Conservation (phyloP, 768 basidiomycete genomes). For the Amanita rimosa region DNA sequence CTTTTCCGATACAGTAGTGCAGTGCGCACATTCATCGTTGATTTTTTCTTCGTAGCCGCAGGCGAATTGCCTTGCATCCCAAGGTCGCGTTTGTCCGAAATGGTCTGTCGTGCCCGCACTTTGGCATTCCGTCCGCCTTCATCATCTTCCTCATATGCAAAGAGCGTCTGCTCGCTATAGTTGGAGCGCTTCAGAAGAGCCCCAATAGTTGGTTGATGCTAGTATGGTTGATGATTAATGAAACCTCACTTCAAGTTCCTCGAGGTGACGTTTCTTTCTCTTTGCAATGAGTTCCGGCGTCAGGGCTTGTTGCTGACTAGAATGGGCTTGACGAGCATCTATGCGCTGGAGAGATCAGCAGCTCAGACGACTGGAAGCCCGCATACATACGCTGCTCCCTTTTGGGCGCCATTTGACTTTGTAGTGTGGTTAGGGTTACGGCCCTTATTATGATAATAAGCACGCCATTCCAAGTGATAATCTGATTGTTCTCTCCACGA, state of each 20-base stretch:
- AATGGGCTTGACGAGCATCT: conserved; percentile 43
- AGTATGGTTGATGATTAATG: conserved; percentile 5
- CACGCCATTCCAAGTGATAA: neutral
- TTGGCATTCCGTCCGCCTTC: conserved; percentile 39
- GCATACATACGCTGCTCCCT: conserved; percentile 35
- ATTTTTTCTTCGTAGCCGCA: conserved; percentile 61
- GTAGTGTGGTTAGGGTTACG: conserved; percentile 4
- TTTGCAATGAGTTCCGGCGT: conserved; percentile 62
- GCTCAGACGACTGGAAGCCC: neutral
- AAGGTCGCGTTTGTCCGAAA: conserved; percentile 64
- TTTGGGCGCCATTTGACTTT: conserved; percentile 34
- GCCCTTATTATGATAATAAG: neutral
- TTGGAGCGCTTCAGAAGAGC: conserved; percentile 58
- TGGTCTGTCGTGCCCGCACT: conserved; percentile 64
- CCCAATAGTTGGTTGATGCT: no score
- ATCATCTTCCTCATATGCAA: conserved; percentile 32
- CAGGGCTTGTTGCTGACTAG: conserved; percentile 28
- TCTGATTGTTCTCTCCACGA: neutral
- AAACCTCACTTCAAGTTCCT: conserved; percentile 71
- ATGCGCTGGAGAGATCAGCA: conserved; percentile 5
- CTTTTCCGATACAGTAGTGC: conserved; percentile 80
- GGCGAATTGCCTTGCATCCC: conserved; percentile 35
- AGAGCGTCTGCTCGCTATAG: conserved; percentile 49
- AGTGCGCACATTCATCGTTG: conserved; percentile 69
- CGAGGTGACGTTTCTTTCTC: conserved; percentile 66